phyloP scores from a whole-genome alignment of 192 early-diverging fungal genomes.

The Thamnidium elegans region DNA sequence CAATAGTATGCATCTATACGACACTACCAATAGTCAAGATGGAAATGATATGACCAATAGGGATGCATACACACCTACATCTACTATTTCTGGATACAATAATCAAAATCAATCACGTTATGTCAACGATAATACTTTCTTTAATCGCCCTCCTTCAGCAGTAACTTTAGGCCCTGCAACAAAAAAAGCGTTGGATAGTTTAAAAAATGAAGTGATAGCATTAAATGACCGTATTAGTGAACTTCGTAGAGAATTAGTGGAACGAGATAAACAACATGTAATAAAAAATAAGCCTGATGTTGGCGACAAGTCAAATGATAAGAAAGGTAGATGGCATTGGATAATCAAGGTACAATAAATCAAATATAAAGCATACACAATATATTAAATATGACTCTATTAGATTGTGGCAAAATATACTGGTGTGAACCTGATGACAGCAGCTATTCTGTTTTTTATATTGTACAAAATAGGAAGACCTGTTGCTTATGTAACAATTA shows the following conservation, averaged over 20 bases:
- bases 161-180: conserved; percentile 29
- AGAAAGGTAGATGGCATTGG: conserved; percentile 22
- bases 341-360: neutral
- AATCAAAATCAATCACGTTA: too few relatives aligned
- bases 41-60: too few relatives aligned
- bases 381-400: neutral
- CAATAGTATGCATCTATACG: too few relatives aligned
- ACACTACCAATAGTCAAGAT: too few relatives aligned
- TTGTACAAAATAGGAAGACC: conserved; percentile 25
- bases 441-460: conserved; percentile 16
- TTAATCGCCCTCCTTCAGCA: neutral
- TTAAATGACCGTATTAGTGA: conserved; percentile 37
- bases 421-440: conserved; percentile 30
- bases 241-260: conserved; percentile 27
- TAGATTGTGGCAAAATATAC: conserved; percentile 30
- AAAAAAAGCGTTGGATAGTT: conserved; percentile 29
- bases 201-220: conserved; percentile 34
- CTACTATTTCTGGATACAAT: too few relatives aligned
- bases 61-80: too few relatives aligned
- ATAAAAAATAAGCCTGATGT: neutral
- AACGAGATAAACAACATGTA: conserved; percentile 10
- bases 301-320: conserved; percentile 3
- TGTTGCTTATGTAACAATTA: conserved; percentile 6
- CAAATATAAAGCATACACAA: neutral
- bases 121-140: too few relatives aligned